These are phyloP conservation scores for Eimeria maxima DNA, from an alignment of 169 alveolate species.

Conservation along the genomic window DNA sequence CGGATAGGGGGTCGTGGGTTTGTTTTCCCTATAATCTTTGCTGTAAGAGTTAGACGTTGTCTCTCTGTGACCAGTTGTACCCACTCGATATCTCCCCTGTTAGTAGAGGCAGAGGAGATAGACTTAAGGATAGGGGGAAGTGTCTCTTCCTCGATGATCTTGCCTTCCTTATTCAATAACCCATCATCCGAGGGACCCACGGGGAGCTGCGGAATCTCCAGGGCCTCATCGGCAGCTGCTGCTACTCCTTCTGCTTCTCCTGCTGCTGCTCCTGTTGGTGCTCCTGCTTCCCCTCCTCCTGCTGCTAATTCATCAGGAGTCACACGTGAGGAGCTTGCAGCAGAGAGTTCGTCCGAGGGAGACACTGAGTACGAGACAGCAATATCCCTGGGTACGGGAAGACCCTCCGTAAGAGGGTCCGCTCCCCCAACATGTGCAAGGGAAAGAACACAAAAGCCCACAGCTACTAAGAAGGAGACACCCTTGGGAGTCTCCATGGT, in stretches of 20 bases:
- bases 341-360: background rate
- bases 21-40: background rate
- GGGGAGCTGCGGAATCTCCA: background rate
- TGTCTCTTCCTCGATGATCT: background rate
- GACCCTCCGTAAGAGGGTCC: no score
- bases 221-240: background rate
- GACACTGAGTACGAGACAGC: background rate
- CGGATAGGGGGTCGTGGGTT: slow-evolving; percentile 8
- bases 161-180: no score
- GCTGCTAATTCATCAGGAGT: background rate
- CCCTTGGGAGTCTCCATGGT: background rate
- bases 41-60: background rate
- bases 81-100: background rate
- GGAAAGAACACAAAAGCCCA: background rate
- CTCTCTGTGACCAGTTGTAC: slow-evolving; percentile 24
- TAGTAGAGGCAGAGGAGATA: background rate
- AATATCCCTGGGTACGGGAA: background rate
- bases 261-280: background rate
- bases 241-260: background rate
- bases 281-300: background rate
- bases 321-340: background rate
- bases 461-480: background rate
- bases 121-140: background rate
- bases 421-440: background rate
- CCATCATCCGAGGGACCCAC: background rate